Base-by-base conservation (phyloP, 768 basidiomycete genomes). In the Phanerochaete carnosa region DNA sequence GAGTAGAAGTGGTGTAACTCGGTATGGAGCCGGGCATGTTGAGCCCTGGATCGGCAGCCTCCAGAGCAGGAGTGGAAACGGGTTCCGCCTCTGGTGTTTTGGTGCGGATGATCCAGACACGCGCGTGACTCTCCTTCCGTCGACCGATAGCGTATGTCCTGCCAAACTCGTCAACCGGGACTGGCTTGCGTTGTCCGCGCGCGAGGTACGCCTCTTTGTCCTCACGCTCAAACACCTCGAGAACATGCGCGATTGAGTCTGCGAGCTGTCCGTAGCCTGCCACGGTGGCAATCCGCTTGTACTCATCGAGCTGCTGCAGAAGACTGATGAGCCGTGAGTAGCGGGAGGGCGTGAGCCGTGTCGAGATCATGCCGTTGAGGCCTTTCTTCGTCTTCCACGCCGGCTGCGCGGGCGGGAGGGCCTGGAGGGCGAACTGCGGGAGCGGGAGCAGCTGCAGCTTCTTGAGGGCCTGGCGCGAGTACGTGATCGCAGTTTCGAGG, bases 41-140 rank as follows among this genome's bases (percentile, higher is more conserved):
- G 8, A 43, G 39, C 4, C 4, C 39, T 19, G 8, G 11, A 8
- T 7, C 39, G 19, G 39, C 19, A 19, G 39, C 39, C 8, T 9
- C 39, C 19, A 15, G 33, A 7, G 33, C 33, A 35, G 35, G 54
- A 11, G 47, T 19, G 5, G 16, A 29, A 22, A 45, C 53, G 19
- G 45, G 19, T 47, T 55, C 57, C 26, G 35, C 39, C 26, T 68
- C 57, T 29, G 67, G 57, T 45, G 54, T 49, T 58, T 80, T 75
- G 26, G 83, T 82, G 33, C 88, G 84, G 62, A 97, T 90, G 78
- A 96, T 89, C 95, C 95, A 98, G 9, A 95, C 94, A 39, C 93
- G 83, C 35, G 95, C 94, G 1, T 88, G 78, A 66, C 91, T 92
- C 61, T 93, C 93, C 76, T 98, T 98, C 65, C 95, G 82, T 74